Base-by-base conservation (phyloP, 169 alveolate species). In the Cryptosporidium andersoni region DNA sequence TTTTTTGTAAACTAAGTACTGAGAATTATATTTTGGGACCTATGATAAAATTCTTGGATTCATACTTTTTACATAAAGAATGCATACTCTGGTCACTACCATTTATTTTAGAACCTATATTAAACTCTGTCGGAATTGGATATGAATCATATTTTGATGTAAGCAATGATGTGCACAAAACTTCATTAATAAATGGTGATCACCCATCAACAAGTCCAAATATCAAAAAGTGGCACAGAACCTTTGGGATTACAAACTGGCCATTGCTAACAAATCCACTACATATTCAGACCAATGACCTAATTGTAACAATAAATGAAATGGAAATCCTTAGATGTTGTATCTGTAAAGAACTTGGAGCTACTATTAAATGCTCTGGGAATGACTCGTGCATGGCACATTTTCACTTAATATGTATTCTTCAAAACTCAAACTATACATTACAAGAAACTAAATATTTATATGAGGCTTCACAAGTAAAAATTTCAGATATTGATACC, bases 1-100 rank as follows among this genome's bases (percentile, higher is more conserved):
- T 25, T 25, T 25, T 25, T 25, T 25, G 25, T 25, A 25, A 25
- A 25, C 25, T 25, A 25, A 25, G 25, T 25, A 25, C 1, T 25
- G 25, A 25, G 25, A 25, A 25, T 25, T 25, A 25, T 25, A 25
- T 25, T 25, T 25, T 25, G 25, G 25, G 25, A 25, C 25, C 25
- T 25, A 25, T 25, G 25, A 25, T 25, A 25, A 25, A 25, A 25
- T 25, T 25, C 25, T 25, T 25, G 25, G 25, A 25, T 25, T 25
- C 25, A 25, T 25, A 25, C 25, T 25, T 25, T 25, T 7, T 66
- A 12, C 85, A 74, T 63, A 74, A 74, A 58, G 85, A 74, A 74
- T 74, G 85, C 47, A 58, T 74, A 9, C 25, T 74, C 8, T 74
- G 85, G 85, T 74, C 85, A 6, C 67, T 74, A 9, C 85, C 85